Base-by-base conservation (phyloP, 768 basidiomycete species). In the Pleurotus tuoliensis region DNA sequence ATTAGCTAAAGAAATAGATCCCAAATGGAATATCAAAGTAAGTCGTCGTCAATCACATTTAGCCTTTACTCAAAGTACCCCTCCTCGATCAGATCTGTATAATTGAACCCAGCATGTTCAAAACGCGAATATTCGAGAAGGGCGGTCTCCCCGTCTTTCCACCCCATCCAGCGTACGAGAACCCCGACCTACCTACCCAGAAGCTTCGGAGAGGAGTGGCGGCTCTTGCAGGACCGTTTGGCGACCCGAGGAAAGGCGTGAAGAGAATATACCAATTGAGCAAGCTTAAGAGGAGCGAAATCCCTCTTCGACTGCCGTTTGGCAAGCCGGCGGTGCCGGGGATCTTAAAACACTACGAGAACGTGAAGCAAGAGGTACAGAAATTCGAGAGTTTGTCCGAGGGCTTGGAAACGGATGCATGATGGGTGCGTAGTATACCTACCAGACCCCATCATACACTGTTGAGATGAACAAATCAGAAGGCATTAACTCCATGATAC, bases 11-110 rank as follows among this genome's bases (percentile, higher is more conserved):
- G 75, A 76, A 45, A 8, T 76, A 6, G 62, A 68, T 20, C 71
- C 71, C 1, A 55, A 48, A 12, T 76, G 75, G 73, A 75, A 74
- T 48, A 73, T 74, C 25, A 50, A 60, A 27, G 45, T 46, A 38
- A 16, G 63, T 58, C 48, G 5, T 30, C 7, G 30, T 34, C 11
- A 9, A 34, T 34, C 30, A 2, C 30, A 11, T 34, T 34, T 34
- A 34, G 30, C 11, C 30, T 34, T 55, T 25, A 16, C 34, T 37
- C 18, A 16, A 24, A 24, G 6, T 53, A 9, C 16, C 18, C 50
- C 15, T 20, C 16, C 40, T 34, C 30, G 30, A 44, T 41, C 11
- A 34, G 40, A 43, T 53, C 7, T 39, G 34, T 13, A 39, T 41
- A n/a, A 27, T 57, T n/a, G 16, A 45, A 15, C 24, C 40, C 8